phyloP scores from a whole-genome alignment of 179 eudicot genomes.

The Nepenthes alata region DNA sequence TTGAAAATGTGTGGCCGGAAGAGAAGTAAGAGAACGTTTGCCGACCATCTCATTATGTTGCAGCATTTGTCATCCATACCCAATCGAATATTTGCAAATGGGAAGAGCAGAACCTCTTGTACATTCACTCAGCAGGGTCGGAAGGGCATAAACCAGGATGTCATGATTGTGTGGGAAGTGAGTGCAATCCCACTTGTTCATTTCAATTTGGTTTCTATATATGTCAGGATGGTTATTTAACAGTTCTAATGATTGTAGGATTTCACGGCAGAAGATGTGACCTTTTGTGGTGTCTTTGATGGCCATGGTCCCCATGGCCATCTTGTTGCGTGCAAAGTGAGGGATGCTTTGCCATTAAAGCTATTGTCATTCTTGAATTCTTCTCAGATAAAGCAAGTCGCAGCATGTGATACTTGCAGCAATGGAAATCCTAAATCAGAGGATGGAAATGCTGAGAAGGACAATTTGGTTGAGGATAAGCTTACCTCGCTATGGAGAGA shows the following conservation, averaged over 20 bases:
- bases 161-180: conserved; percentile 99
- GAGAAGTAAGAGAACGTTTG: conserved; percentile 47
- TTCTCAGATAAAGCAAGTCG: conserved; percentile 40
- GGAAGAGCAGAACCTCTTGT: conserved; percentile 69
- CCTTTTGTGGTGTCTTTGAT: conserved; percentile 80
- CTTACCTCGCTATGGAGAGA: conserved; percentile 57
- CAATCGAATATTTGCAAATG: conserved; percentile 61
- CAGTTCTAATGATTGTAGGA: conserved; percentile 28
- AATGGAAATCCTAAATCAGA: conserved; percentile 37
- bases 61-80: conserved; percentile 70
- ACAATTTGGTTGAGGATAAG: conserved; percentile 30
- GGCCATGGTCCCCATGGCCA: conserved; percentile 95
- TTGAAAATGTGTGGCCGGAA: conserved; percentile 33
- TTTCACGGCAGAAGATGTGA: conserved; percentile 59
- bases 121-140: conserved; percentile 91
- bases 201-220: neutral
- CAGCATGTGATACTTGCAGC: conserved; percentile 34
- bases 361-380: conserved; percentile 46
- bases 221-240: neutral
- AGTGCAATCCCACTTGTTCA: conserved; percentile 13
- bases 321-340: conserved; percentile 86
- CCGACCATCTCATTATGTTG: conserved; percentile 40
- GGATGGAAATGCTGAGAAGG: conserved; percentile 38
- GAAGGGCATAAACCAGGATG: conserved; percentile 93
- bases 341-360: conserved; percentile 71